Evolutionary conservation across 352 stramenopile species (phyloP).

Genomic region (Pythium grandisporangium): DNA sequence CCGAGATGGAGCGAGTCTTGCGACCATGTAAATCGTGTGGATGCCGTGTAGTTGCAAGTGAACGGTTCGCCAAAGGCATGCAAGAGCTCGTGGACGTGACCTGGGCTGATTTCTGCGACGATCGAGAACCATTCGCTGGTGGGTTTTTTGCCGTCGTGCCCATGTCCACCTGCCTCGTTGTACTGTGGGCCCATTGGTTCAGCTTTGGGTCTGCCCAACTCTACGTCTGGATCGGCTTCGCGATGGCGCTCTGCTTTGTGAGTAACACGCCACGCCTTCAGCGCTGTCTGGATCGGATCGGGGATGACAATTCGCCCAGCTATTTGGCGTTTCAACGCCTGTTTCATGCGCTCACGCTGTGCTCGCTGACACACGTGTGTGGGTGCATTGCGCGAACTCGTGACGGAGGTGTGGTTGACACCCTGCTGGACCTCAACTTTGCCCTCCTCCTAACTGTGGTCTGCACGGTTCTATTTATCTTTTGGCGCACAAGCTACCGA

Average conservation of each 20-base stretch:
- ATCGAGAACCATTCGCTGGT: constrained; percentile 23
- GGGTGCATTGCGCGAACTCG: constrained; percentile 16
- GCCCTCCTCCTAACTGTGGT: constrained; percentile 14
- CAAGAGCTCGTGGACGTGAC: constrained; percentile 19
- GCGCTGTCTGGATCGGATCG: constrained; percentile 19
- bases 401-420: constrained; percentile 5
- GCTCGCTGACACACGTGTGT: constrained; percentile 26
- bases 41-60: no score
- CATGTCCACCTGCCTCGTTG: constrained; percentile 18
- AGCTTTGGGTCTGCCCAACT: constrained; percentile 20
- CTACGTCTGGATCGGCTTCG: constrained; percentile 25
- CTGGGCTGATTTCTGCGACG: constrained; percentile 19
- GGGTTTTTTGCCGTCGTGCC: constrained; percentile 37
- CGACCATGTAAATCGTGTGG: no score
- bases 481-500: constrained; percentile 31
- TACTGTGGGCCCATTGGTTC: constrained; percentile 19
- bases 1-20: no score
- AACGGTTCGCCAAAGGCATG: constrained; percentile 15
- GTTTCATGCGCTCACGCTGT: constrained; percentile 26
- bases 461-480: constrained; percentile 14
- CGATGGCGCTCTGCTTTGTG: constrained; percentile 32
- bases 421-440: constrained; percentile 24
- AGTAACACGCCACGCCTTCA: constrained; percentile 32
- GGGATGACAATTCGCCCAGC: constrained; percentile 10
- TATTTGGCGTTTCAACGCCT: constrained; percentile 34